These are phyloP conservation scores for Pichia sp. DNA, from an alignment of 1,139 yeast genomes.

Conservation along the genomic window DNA sequence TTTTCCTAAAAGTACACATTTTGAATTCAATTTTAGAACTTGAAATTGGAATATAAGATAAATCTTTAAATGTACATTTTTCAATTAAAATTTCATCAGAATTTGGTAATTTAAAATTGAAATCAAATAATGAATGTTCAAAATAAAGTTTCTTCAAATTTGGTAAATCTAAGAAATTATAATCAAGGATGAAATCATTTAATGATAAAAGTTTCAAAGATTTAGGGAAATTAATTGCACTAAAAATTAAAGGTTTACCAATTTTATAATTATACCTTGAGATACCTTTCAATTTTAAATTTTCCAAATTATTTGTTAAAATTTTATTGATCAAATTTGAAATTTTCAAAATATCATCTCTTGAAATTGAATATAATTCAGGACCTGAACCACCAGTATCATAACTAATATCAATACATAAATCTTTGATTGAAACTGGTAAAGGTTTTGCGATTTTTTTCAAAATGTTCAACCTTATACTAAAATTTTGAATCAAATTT, in stretches of 20 bases:
- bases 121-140: conserved; percentile 26
- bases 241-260: conserved; percentile 25
- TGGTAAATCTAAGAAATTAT: conserved; percentile 21
- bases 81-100: conserved; percentile 25
- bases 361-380: conserved; percentile 22
- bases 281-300: conserved; percentile 25
- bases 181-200: conserved; percentile 25
- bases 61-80: conserved; percentile 26
- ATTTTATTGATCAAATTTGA: conserved; percentile 22
- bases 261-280: conserved; percentile 26
- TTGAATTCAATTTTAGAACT: conserved; percentile 23
- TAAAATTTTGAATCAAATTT: conserved; percentile 23
- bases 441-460: conserved; percentile 23
- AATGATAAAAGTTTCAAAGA: conserved; percentile 22
- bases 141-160: conserved; percentile 22
- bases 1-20: conserved; percentile 27
- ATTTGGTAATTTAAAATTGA: conserved; percentile 24
- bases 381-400: conserved; percentile 28
- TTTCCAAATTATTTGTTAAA: conserved; percentile 22
- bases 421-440: conserved; percentile 23
- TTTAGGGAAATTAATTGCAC: conserved; percentile 24
- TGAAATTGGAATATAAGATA: conserved; percentile 18
- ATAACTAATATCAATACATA: conserved; percentile 26
- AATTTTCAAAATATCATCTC: conserved; percentile 25
- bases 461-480: conserved; percentile 23